A percentile compares a stretch with the other conserved stretches of the same genome.
Evolutionary conservation across 2,329 filamentous ascomycete species (phyloP).

Genomic region (Trichoderma atrobrunneum): DNA sequence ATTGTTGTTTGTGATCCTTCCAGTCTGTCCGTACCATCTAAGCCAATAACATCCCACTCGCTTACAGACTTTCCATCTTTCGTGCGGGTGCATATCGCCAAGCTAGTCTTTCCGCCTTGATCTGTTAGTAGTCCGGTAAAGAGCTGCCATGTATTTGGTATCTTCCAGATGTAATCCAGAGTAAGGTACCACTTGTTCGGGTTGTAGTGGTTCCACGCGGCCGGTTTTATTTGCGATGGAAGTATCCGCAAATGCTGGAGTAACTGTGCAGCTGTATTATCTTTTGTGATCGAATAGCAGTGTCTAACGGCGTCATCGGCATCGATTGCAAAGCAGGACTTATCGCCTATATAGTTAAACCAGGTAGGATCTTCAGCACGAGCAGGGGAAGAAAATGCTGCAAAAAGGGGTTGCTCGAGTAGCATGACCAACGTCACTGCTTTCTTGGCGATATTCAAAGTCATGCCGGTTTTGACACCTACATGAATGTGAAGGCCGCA

Average conservation of each 20-base stretch:
- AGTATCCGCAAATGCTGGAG: background rate
- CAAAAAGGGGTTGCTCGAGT: conserved; percentile 24
- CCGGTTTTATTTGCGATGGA: background rate
- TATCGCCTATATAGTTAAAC: background rate
- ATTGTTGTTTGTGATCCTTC: conserved; percentile 22
- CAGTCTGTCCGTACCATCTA: background rate
- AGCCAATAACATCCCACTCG: background rate
- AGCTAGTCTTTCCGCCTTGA: background rate
- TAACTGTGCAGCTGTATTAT: background rate
- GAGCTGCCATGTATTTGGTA: background rate
- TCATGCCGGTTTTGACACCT: conserved; percentile 26
- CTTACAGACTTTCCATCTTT: background rate
- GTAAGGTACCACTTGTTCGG: background rate
- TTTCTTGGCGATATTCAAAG: conserved; percentile 25
- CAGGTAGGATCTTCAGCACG: background rate
- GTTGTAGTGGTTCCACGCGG: background rate
- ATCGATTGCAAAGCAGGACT: background rate
- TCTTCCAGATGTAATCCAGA: background rate
- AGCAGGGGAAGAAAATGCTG: background rate
- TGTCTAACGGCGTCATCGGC: background rate
- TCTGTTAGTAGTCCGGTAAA: background rate
- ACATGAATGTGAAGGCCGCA: conserved; percentile 31
- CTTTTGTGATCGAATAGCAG: too few species aligned
- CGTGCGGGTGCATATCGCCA: background rate
- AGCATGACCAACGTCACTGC: conserved; percentile 24